Conservation (phyloP, 805 yeast species). For the Suhomyces vadensis region DNA sequence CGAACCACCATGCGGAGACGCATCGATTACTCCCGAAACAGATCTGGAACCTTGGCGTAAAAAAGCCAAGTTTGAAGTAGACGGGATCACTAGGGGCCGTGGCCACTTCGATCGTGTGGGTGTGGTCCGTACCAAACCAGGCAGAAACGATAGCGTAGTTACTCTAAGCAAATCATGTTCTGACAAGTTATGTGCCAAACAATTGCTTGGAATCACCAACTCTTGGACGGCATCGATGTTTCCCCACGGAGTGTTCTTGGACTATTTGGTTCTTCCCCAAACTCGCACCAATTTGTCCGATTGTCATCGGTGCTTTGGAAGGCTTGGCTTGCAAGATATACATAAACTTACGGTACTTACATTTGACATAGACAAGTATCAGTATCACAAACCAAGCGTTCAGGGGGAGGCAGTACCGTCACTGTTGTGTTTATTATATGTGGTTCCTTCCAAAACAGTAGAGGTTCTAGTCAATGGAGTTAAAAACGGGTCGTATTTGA, state of each 20-base stretch:
- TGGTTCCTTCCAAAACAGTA: conserved; percentile 19
- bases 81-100: conserved; percentile 55
- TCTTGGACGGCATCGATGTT: conserved; percentile 39
- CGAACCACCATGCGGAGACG: conserved; percentile 91
- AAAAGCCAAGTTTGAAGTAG: conserved; percentile 8
- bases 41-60: conserved; percentile 25
- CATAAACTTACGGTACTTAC: conserved; percentile 23
- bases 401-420: conserved; percentile 24
- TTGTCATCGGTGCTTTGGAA: conserved; percentile 45
- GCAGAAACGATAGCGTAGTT: conserved; percentile 72
- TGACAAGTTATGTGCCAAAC: conserved; percentile 74
- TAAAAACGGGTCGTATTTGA: conserved; percentile 55
- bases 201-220: conserved; percentile 55
- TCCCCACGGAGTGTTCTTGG: conserved; percentile 41
- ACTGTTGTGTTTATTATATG: conserved; percentile 30
- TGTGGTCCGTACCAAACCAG: conserved; percentile 87
- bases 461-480: conserved; percentile 59
- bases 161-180: conserved; percentile 85
- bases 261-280: conserved; percentile 51
- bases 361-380: conserved; percentile 23
- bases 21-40: conserved; percentile 42
- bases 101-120: conserved; percentile 58
- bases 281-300: conserved; percentile 26
- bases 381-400: conserved; percentile 23
- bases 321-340: conserved; percentile 9